Evolutionary conservation across 306 rosid species (phyloP), one percentile per base, ranked within the genome.

Genomic region (Malus orientalis): DNA sequence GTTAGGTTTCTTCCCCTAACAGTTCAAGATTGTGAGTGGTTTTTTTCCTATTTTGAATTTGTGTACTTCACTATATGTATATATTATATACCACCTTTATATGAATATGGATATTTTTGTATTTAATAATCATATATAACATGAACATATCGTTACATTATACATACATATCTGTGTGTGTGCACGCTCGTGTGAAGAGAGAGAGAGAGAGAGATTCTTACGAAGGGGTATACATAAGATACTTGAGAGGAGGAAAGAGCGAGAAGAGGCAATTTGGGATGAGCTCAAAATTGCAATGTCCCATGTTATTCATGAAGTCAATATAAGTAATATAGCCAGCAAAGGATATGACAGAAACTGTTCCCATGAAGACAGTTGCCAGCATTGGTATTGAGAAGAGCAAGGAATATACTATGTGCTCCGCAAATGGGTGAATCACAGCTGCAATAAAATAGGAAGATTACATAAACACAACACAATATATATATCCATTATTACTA

Each of bases 401-500:
- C 6, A 23, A 0, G 49, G 74, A 76, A 61, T 86, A 84, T 19
- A 67, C 75, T 3, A 81, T 11, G 74, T 83, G 89, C 76, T 81
- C 87, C 22, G 86, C 89, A 76, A 86, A 83, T 23, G 89, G 89
- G 47, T 86, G 89, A 54, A 72, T 83, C 61, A 83, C 89, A 69
- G 89, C 89, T 86, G 87, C 75, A 76, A 36, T 14, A 49, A 14
- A 61, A 27, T 61, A 13, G 4, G 7, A 18, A 49, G 54, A 15
- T 49, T 49, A 49, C 54, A 49, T 15, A 49, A 8, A 49, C 12
- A 49, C 15, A 13, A 57, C 23, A 36, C 38, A 36, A 14, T 4
- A 47, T 14, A 47, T 32, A 47, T 49, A 49, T 5, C 1, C 38
- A 33, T 33, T 32, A 32, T 32, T 4, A 32, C 36, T 32, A 32